These are phyloP conservation scores for Magnusiomyces magnusii DNA, from an alignment of 1,139 yeast species.

Conservation along the genomic window DNA sequence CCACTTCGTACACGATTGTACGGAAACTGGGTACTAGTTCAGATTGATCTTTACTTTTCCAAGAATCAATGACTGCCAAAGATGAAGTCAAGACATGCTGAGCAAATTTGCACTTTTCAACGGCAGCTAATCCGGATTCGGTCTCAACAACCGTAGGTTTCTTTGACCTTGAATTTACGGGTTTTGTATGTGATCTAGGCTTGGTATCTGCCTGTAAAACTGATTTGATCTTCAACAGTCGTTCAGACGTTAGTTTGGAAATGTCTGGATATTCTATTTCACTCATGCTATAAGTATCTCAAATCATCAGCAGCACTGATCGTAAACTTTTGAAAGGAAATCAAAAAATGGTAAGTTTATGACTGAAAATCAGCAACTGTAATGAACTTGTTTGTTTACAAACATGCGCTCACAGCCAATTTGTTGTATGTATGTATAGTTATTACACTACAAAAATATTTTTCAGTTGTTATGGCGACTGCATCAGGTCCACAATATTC, in stretches of 20 bases:
- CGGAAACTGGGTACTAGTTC: slow-evolving; percentile 9
- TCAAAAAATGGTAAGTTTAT: not conserved
- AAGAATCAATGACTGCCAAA: slow-evolving; percentile 12
- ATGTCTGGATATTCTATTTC: slow-evolving; percentile 16
- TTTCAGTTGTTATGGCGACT: not conserved
- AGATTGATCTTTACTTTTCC: slow-evolving; percentile 5
- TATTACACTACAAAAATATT: not conserved
- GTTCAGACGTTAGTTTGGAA: slow-evolving; percentile 15
- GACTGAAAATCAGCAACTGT: no score
- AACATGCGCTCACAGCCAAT: not conserved
- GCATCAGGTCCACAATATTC: not conserved
- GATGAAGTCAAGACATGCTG: slow-evolving; percentile 14
- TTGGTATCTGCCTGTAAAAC: slow-evolving; percentile 9
- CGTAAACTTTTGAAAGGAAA: no score
- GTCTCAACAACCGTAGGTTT: not conserved
- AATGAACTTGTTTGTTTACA: no score
- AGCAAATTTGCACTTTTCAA: slow-evolving; percentile 17
- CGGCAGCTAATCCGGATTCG: not conserved
- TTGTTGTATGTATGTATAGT: not conserved
- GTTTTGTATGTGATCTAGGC: not conserved
- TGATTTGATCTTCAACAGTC: slow-evolving; percentile 15
- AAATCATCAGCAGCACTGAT: not conserved
- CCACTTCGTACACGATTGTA: slow-evolving; percentile 17
- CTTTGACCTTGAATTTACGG: not conserved
- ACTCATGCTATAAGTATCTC: slow-evolving; percentile 7